Evolutionary conservation across 768 basidiomycete species (phyloP).

Genomic region (Clavaria fumosa): DNA sequence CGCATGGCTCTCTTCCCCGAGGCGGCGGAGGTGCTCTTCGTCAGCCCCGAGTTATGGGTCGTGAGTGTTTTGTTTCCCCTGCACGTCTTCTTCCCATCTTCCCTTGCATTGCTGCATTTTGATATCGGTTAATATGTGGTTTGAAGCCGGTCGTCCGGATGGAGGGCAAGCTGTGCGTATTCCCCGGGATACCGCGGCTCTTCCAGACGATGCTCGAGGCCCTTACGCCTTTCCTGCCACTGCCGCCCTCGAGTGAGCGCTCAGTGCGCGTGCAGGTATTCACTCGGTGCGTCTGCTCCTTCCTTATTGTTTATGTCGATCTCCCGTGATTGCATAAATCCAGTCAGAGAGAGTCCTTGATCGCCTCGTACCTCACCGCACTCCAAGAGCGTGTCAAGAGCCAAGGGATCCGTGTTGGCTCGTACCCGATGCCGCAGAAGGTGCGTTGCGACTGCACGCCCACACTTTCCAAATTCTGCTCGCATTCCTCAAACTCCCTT

Average conservation of each 20-base stretch:
- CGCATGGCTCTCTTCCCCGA: constrained; percentile 88
- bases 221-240: constrained; percentile 56
- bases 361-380: constrained; percentile 69
- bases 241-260: constrained; percentile 60
- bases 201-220: constrained; percentile 72
- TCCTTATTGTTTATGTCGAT: not conserved
- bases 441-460: constrained; percentile 62
- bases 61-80: constrained; percentile 26
- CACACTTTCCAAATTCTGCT: constrained; percentile 17
- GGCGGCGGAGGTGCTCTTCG: constrained; percentile 63
- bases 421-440: constrained; percentile 47
- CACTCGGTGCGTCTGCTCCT: constrained; percentile 40
- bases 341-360: constrained; percentile 64
- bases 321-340: constrained; percentile 1
- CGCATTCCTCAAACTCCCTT: not conserved
- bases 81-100: constrained; percentile 1
- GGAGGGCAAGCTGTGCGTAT: constrained; percentile 73
- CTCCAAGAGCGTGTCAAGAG: constrained; percentile 58
- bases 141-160: constrained; percentile 72
- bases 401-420: constrained; percentile 72
- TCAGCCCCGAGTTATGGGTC: constrained; percentile 74
- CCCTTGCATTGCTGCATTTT: constrained; percentile 1
- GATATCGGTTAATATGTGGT: no score
- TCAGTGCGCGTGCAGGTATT: constrained; percentile 73
- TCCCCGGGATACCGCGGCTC: constrained; percentile 80